phyloP scores from a whole-genome alignment of 805 yeast genomes.

The Diddensiella caesifluorescens region DNA sequence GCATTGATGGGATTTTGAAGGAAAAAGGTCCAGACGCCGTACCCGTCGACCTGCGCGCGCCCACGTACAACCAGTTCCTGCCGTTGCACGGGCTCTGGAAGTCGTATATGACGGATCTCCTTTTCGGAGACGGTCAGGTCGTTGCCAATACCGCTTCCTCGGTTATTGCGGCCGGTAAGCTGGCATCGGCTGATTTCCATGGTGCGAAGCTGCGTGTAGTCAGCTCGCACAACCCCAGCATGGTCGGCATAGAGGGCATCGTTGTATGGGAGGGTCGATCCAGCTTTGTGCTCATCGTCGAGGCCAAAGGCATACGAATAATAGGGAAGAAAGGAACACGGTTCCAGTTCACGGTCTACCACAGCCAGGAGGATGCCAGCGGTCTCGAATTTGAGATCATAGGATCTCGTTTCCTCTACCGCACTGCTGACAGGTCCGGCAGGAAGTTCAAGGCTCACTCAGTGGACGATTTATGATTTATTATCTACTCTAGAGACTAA shows the following conservation, averaged over 20 bases:
- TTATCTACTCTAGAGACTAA: not conserved
- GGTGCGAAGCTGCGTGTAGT: slow-evolving; percentile 64
- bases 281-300: slow-evolving; percentile 57
- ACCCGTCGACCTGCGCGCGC: slow-evolving; percentile 6
- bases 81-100: slow-evolving; percentile 67
- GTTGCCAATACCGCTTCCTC: not conserved
- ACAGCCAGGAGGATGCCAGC: slow-evolving; percentile 19
- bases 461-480: slow-evolving; percentile 48
- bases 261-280: slow-evolving; percentile 81
- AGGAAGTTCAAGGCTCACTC: slow-evolving; percentile 79
- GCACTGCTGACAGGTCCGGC: slow-evolving; percentile 76
- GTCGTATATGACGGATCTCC: slow-evolving; percentile 54
- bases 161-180: slow-evolving; percentile 28
- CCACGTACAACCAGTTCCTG: slow-evolving; percentile 44
- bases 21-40: slow-evolving; percentile 23
- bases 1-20: slow-evolving; percentile 4
- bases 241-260: slow-evolving; percentile 65
- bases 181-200: slow-evolving; percentile 74
- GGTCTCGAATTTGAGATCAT: slow-evolving; percentile 48
- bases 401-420: slow-evolving; percentile 72
- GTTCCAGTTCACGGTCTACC: slow-evolving; percentile 45
- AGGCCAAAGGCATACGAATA: slow-evolving; percentile 50
- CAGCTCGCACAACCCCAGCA: slow-evolving; percentile 49
- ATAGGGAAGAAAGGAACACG: slow-evolving; percentile 63
- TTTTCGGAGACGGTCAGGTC: slow-evolving; percentile 27